Percentiles rank a stretch among this genome's conserved stretches.
Conservation (phyloP, 1,139 yeast genomes). For the Arxiozyma telluris region DNA sequence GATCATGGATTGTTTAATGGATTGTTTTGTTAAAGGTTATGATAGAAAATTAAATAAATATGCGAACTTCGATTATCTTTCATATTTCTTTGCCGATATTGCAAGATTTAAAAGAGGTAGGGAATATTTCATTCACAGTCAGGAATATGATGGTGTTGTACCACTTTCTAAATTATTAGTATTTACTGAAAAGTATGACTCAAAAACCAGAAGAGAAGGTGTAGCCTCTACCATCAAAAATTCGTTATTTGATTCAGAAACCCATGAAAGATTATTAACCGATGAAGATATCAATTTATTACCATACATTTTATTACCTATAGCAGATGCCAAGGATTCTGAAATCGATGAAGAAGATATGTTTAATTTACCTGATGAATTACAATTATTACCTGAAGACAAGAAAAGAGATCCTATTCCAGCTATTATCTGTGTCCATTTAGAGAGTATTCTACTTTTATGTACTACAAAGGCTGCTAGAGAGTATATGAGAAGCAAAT, state of each 20-base stretch:
- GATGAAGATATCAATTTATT: conserved; percentile 63
- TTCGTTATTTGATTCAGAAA: conserved; percentile 68
- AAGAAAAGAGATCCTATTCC: conserved; percentile 66
- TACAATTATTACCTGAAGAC: conserved; percentile 70
- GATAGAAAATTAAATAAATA: conserved; percentile 60
- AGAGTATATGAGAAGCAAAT: conserved; percentile 63
- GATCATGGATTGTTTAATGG: conserved; percentile 78
- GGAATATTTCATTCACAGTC: conserved; percentile 62
- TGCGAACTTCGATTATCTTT: conserved; percentile 73
- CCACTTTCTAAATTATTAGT: conserved; percentile 76
- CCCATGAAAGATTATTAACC: conserved; percentile 51
- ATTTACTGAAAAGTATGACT: conserved; percentile 72
- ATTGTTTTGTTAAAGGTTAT: conserved; percentile 80
- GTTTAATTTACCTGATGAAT: conserved; percentile 80
- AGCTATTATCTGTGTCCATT: conserved; percentile 58
- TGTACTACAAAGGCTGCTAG: conserved; percentile 69
- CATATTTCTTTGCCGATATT: conserved; percentile 84
- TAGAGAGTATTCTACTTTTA: conserved; percentile 67
- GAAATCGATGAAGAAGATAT: conserved; percentile 73
- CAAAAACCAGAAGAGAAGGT: conserved; percentile 79
- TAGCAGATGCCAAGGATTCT: conserved; percentile 67
- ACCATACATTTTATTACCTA: conserved; percentile 74
- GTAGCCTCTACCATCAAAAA: conserved; percentile 90
- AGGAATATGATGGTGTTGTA: conserved; percentile 64
- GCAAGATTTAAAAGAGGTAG: conserved; percentile 71